Base-by-base conservation (phyloP, 2,329 filamentous ascomycete genomes). In the Pseudocercospora cruenta region DNA sequence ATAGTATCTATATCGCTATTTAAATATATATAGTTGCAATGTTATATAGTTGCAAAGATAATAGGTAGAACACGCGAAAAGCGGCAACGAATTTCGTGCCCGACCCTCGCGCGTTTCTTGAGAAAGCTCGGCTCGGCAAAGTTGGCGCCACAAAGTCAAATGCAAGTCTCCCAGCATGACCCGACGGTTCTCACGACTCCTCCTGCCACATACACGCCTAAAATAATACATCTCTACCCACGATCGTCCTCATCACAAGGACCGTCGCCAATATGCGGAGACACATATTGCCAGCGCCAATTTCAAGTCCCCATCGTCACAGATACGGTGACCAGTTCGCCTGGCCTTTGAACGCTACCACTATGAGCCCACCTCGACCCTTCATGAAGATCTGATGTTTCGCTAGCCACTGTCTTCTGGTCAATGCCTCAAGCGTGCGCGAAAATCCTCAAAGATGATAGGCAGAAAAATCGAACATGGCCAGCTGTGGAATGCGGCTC, bases 401-500 rank as follows among this genome's bases (percentile, higher is more conserved):
- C 55, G 55, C 55, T 36, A 58, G 55, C 55, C 55, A 58, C 55
- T 43, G 55, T 43, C 31, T 21, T 22, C 28, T 58, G 51, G 26
- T 31, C 51, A 26, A 55, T 43, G 26, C 22, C 51, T n/a, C 51
- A 10, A 26, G 24, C 10, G 12, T 26, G 12, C 26, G 51, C 26
- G 22, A n/a, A n/a, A 31, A 31, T 31, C 3, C 24, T 31, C 51
- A 10, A 58, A 10, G 19, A 16, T 39, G 55, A 58, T 43, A 58
- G 28, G 47, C 19, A 39, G 47, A 39, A 36, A 33, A 6, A 21
- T 55, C n/a, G 47, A 54, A 19, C 58, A 59, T 58, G 36, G 39
- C 53, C 19, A n/a, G 62, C 31, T n/a, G 19, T 53, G 68, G 68
- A 69, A 70, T 69, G 68, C 58, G 47, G 14, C 58, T 55, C 21